These are phyloP conservation scores for Croton laevigatus DNA, from an alignment of 441 rosid species.

Conservation along the genomic window DNA sequence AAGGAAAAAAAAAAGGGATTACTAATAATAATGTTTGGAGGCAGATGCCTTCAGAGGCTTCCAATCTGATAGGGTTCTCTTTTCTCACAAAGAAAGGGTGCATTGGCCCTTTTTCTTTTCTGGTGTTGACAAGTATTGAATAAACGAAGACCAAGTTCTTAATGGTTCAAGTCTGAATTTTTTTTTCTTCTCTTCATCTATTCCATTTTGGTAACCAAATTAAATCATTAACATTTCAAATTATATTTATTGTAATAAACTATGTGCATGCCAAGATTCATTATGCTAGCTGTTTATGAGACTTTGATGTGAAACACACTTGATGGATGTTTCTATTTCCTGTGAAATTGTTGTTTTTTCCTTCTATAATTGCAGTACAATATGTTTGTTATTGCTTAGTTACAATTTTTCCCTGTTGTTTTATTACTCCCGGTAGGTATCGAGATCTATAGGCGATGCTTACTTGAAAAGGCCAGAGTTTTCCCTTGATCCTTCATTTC, in stretches of 20 bases:
- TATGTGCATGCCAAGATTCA: background rate
- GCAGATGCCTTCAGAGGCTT: conserved; percentile 2
- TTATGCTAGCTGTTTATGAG: background rate
- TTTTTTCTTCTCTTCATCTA: background rate
- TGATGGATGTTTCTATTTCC: background rate
- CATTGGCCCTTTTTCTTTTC: background rate
- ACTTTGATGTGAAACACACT: background rate
- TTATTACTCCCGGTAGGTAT: conserved; percentile 46
- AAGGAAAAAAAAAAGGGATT: background rate
- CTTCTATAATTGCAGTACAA: background rate
- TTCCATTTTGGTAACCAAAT: background rate
- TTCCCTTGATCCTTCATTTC: conserved; percentile 73
- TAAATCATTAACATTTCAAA: conserved; percentile 7
- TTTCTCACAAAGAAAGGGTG: background rate
- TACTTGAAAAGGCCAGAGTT: conserved; percentile 83
- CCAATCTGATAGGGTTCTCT: background rate
- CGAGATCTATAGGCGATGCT: conserved; percentile 95
- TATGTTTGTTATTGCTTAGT: conserved; percentile 8
- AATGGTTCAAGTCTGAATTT: background rate
- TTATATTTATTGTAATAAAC: background rate
- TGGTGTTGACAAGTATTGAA: background rate
- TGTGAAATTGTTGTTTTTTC: background rate
- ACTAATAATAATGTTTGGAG: background rate
- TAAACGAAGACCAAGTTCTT: background rate
- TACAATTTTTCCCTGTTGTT: conserved; percentile 9